Evolutionary conservation across 805 yeast genomes (phyloP).

Genomic region (Myxozyma neotropica): DNA sequence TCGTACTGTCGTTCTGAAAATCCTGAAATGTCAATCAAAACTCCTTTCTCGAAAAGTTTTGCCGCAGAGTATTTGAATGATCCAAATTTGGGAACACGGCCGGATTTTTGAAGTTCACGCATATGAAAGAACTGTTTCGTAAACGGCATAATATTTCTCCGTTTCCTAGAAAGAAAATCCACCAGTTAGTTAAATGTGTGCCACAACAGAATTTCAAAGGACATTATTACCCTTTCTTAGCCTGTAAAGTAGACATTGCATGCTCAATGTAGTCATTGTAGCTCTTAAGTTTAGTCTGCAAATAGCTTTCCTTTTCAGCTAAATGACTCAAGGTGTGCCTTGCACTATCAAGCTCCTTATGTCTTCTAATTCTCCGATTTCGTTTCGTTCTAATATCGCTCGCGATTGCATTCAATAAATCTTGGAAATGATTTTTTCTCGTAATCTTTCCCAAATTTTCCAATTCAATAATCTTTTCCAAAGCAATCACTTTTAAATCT

Average conservation of each 20-base stretch:
- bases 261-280: conserved; percentile 54
- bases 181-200: too few species aligned
- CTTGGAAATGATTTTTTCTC: conserved; percentile 74
- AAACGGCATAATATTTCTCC: conserved; percentile 50
- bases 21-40: conserved; percentile 63
- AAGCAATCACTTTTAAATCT: conserved; percentile 72
- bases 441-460: conserved; percentile 68
- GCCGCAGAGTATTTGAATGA: conserved; percentile 75
- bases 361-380: conserved; percentile 52
- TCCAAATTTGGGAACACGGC: conserved; percentile 66
- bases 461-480: conserved; percentile 74
- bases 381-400: conserved; percentile 67
- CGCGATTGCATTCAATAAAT: conserved; percentile 78
- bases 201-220: conserved; percentile 28
- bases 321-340: conserved; percentile 50
- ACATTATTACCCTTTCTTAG: conserved; percentile 42
- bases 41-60: conserved; percentile 70
- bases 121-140: conserved; percentile 77
- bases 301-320: conserved; percentile 50
- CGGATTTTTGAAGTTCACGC: conserved; percentile 65
- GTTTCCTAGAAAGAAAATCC: conserved; percentile 27
- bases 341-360: conserved; percentile 51
- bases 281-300: conserved; percentile 48
- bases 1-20: conserved; percentile 53
- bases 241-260: conserved; percentile 54